Evolutionary conservation across 768 basidiomycete genomes (phyloP), one percentile per base, ranked within the genome.

Genomic region (Suillus luteus): DNA sequence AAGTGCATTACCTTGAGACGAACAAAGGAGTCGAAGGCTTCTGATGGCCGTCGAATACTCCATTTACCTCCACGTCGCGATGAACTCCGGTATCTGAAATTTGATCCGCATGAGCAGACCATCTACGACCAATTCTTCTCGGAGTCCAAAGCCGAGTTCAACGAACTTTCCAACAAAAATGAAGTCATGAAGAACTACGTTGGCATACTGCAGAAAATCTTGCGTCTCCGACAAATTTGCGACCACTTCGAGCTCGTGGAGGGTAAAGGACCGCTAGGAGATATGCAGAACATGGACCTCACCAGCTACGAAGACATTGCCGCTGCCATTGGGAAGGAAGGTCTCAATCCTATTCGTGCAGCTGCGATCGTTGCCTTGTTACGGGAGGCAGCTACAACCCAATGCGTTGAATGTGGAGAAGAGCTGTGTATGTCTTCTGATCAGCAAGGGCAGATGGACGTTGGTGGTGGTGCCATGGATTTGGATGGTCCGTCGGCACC

Each of bases 101-200:
- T 99, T 67, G 88, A 91, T 71, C 77, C 84, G 31, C 84, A 89
- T 68, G 97, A 99, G 72, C 86, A 91, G 70, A 83, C 78, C 38
- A 88, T 97, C 60, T 99, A 99, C 77, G 85, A 95, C 69, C 86
- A 85, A 60, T 95, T 95, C 75, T 96, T 93, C 79, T 83, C 82
- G 62, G 92, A 93, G 71, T 95, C 93, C 61, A 95, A 95, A 78
- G 91, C 92, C 55, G 92, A 96, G 77, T 98, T 98, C 75, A 87
- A 86, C 65, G 88, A 93, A 71, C 81, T 98, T 67, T 87, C 91
- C 37, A 82, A 88, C 75, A 93, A 91, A 76, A 94, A 96, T 70
- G 91, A 95, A 74, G 90, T 97, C 60, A 93, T 96, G 90, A 97
- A 97, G 85, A 98, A 97, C 73, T 97, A 96, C 72, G 97, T 97